These are phyloP conservation scores for Asterophora lycoperdoides DNA, from an alignment of 768 basidiomycete species.

Conservation along the genomic window DNA sequence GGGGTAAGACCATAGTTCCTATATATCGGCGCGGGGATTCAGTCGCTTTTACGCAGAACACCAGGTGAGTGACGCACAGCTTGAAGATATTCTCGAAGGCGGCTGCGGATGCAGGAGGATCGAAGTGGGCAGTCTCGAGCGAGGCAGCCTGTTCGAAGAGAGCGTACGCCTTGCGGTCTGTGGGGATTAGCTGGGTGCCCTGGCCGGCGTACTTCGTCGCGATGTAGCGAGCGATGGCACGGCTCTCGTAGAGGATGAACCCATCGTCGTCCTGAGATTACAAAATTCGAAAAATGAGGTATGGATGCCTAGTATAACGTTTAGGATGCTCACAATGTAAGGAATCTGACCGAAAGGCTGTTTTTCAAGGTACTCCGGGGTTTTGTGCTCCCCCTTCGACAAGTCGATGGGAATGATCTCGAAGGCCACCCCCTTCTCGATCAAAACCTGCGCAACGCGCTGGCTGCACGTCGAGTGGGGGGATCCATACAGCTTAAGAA, in stretches of 20 bases:
- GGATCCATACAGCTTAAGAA: slow-evolving; percentile 39
- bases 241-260: slow-evolving; percentile 57
- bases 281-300: too few species aligned
- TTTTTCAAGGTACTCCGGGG: slow-evolving; percentile 33
- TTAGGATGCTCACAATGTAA: slow-evolving; percentile 36
- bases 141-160: slow-evolving; percentile 47
- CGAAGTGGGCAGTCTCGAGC: slow-evolving; percentile 51
- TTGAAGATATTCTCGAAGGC: slow-evolving; percentile 51
- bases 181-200: slow-evolving; percentile 49
- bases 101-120: slow-evolving; percentile 34
- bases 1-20: slow-evolving; percentile 9
- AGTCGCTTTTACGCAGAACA: too few species aligned
- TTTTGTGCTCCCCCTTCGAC: slow-evolving; percentile 43
- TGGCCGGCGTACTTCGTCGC: slow-evolving; percentile 48
- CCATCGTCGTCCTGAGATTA: slow-evolving; percentile 44
- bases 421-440: slow-evolving; percentile 56
- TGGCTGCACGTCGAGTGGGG: slow-evolving; percentile 42
- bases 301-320: not conserved
- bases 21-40: not conserved
- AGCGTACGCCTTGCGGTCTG: slow-evolving; percentile 34
- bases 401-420: slow-evolving; percentile 44
- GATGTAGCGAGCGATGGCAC: slow-evolving; percentile 60
- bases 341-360: slow-evolving; percentile 72
- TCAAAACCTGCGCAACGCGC: slow-evolving; percentile 46
- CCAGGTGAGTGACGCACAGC: slow-evolving; percentile 27